Conservation (phyloP, 129 eudicot genomes). For the Centaurea solstitialis region DNA sequence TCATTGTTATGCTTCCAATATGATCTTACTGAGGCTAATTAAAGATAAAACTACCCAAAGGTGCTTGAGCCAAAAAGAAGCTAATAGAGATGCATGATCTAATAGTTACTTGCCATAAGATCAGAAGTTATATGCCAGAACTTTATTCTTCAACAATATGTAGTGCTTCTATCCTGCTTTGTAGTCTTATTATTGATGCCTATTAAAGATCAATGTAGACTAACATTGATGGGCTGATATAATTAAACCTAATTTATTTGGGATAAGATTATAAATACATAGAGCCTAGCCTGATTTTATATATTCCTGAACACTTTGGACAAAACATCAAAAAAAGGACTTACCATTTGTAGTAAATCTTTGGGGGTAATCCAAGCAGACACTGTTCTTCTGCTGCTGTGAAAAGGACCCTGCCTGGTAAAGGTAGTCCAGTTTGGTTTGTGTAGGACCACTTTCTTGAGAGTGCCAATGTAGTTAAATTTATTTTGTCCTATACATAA, state of each 20-base stretch:
- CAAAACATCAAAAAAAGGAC: constrained; percentile 1
- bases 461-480: constrained; percentile 14
- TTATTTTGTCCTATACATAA: not conserved
- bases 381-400: constrained; percentile 22
- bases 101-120: not conserved
- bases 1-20: not conserved
- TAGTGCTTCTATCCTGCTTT: not conserved
- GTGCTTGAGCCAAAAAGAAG: not conserved
- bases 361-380: constrained; percentile 22
- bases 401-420: constrained; percentile 25
- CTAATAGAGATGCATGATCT: not conserved
- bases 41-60: not conserved
- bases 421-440: constrained; percentile 26
- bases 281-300: not conserved
- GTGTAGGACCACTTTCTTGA: constrained; percentile 31
- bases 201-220: not conserved
- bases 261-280: not conserved
- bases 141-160: not conserved
- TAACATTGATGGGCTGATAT: not conserved
- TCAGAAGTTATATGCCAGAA: not conserved
- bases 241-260: not conserved
- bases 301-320: constrained; percentile 4
- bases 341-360: constrained; percentile 31
- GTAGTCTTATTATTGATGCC: constrained; percentile 1
- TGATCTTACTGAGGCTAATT: not conserved